Evolutionary conservation across 176 grass and related monocot species (phyloP).

Genomic region (Zoysia pacifica): DNA sequence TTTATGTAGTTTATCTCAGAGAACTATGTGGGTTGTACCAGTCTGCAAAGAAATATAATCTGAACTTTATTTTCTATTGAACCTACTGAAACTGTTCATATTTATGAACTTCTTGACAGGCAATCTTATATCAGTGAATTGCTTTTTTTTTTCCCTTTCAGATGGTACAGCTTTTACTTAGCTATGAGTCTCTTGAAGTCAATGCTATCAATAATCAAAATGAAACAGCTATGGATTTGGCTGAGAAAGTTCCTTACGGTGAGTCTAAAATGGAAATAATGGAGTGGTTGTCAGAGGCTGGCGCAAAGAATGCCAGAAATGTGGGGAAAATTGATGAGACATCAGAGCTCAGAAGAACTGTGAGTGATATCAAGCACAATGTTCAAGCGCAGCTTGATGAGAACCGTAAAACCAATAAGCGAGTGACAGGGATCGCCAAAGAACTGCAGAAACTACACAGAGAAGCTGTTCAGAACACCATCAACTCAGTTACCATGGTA

Average conservation of each 20-base stretch:
- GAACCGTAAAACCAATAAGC: constrained; percentile 90
- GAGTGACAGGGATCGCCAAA: constrained; percentile 87
- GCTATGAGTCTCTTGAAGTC: constrained; percentile 69
- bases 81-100: not conserved
- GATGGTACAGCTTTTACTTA: constrained; percentile 91
- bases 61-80: not conserved
- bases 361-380: constrained; percentile 98
- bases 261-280: constrained; percentile 89
- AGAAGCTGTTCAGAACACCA: constrained; percentile 97
- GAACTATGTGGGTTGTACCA: not conserved
- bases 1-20: constrained; percentile 4
- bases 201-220: constrained; percentile 90
- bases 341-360: constrained; percentile 85
- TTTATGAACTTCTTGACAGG: constrained; percentile 9
- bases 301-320: constrained; percentile 86
- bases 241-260: constrained; percentile 91
- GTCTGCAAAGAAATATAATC: not conserved
- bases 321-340: constrained; percentile 78
- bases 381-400: constrained; percentile 86
- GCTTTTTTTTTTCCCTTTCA: constrained; percentile 28
- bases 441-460: constrained; percentile 86
- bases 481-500: constrained; percentile 92
- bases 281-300: constrained; percentile 74
- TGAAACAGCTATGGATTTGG: constrained; percentile 94
- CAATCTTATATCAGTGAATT: not conserved